These are phyloP conservation scores for Cladosporium colombiae DNA, from an alignment of 2,329 filamentous ascomycete genomes.

Conservation along the genomic window DNA sequence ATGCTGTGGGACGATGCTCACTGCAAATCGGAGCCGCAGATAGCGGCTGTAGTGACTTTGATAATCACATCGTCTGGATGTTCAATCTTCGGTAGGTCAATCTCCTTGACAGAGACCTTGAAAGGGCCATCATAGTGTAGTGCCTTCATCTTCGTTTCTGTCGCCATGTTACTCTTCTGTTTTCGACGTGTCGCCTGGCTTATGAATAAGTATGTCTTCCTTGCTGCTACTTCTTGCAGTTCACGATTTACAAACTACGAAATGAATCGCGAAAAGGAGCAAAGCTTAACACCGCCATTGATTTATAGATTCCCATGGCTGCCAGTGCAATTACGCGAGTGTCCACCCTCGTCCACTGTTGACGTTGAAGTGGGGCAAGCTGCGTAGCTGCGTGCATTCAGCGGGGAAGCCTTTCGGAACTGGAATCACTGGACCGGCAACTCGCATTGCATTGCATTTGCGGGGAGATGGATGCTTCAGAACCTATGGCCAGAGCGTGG, in stretches of 20 bases:
- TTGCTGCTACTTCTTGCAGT: not conserved
- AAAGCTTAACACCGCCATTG: not conserved
- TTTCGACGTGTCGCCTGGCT: not conserved
- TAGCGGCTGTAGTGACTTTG: conserved; percentile 63
- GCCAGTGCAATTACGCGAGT: not conserved
- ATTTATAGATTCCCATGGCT: conserved; percentile 14
- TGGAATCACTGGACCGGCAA: conserved; percentile 3
- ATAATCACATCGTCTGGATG: conserved; percentile 67
- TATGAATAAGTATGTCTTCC: not conserved
- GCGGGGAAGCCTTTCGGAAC: conserved; percentile 9
- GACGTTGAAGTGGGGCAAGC: conserved; percentile 18
- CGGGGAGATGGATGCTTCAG: not conserved
- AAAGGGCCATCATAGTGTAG: conserved; percentile 64
- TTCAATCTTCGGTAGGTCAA: conserved; percentile 59
- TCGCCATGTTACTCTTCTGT: conserved; percentile 13
- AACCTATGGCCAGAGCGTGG: not conserved
- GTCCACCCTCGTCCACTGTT: conserved; percentile 14
- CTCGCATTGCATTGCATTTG: not conserved
- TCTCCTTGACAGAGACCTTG: conserved; percentile 63
- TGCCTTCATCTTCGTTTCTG: conserved; percentile 55
- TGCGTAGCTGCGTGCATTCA: conserved; percentile 9
- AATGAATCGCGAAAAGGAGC: not conserved
- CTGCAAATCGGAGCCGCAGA: conserved; percentile 39
- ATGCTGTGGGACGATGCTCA: conserved; percentile 54
- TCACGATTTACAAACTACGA: not conserved